phyloP scores from a whole-genome alignment of 1,284 basidiomycete genomes.

The Laetiporus sulphureus region DNA sequence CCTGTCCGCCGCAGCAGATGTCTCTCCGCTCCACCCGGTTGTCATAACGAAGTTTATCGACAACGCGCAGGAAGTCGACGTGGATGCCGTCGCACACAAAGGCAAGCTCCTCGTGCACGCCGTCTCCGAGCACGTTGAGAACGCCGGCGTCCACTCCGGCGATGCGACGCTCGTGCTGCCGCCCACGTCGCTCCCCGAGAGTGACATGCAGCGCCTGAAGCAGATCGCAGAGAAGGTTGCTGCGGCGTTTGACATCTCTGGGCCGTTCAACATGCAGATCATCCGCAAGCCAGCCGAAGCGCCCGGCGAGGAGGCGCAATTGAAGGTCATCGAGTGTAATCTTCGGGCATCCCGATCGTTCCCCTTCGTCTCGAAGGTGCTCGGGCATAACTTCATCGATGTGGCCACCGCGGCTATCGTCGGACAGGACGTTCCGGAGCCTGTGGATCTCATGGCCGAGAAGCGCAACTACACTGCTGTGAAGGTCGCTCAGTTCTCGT shows the following conservation, averaged over 20 bases:
- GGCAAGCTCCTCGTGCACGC: slow-evolving; percentile 95
- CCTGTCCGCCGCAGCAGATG: slow-evolving; percentile 89
- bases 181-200: slow-evolving; percentile 78
- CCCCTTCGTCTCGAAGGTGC: slow-evolving; percentile 98
- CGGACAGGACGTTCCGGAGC: slow-evolving; percentile 84
- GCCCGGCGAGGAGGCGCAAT: slow-evolving; percentile 52
- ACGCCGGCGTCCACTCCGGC: slow-evolving; percentile 98
- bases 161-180: slow-evolving; percentile 97
- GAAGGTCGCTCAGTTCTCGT: slow-evolving; percentile 98
- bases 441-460: slow-evolving; percentile 90
- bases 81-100: slow-evolving; percentile 95
- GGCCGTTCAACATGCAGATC: slow-evolving; percentile 99
- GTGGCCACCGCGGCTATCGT: slow-evolving; percentile 92
- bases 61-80: slow-evolving; percentile 95
- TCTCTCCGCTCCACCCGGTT: slow-evolving; percentile 96
- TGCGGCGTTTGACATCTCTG: slow-evolving; percentile 91
- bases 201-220: slow-evolving; percentile 86
- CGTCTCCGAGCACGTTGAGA: slow-evolving; percentile 97
- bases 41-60: slow-evolving; percentile 99
- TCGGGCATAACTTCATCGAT: slow-evolving; percentile 96
- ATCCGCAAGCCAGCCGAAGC: slow-evolving; percentile 76
- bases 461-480: slow-evolving; percentile 92
- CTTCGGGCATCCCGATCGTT: slow-evolving; percentile 96
- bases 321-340: slow-evolving; percentile 99
- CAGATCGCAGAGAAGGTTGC: slow-evolving; percentile 94